phyloP scores from a whole-genome alignment of 2,329 filamentous ascomycete species.

The Pseudocercospora musae region DNA sequence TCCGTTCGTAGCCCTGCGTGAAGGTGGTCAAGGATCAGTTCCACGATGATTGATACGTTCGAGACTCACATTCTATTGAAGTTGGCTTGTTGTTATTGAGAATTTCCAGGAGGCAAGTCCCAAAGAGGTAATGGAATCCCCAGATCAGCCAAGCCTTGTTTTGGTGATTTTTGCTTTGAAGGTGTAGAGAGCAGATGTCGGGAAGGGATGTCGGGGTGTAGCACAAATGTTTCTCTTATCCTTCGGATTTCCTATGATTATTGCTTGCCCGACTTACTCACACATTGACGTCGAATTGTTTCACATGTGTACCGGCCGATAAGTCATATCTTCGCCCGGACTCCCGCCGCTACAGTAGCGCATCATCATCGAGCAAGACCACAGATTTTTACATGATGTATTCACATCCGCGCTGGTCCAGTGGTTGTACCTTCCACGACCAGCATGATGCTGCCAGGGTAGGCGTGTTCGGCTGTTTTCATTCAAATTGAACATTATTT shows the following conservation, averaged over 20 bases:
- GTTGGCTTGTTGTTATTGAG: constrained; percentile 8
- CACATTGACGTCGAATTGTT: constrained; percentile 6
- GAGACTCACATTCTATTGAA: constrained; percentile 21
- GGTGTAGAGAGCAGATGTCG: neutral
- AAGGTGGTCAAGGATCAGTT: constrained; percentile 4
- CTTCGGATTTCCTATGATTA: neutral
- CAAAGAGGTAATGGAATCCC: constrained; percentile 18
- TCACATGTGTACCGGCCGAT: constrained; percentile 10
- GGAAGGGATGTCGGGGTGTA: neutral
- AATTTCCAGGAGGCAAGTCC: constrained; percentile 9
- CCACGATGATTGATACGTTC: neutral
- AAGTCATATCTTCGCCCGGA: neutral
- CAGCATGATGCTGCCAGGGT: neutral
- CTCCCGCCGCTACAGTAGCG: neutral
- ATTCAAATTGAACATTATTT: neutral
- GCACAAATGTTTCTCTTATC: neutral
- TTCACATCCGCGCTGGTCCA: neutral
- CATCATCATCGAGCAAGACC: neutral
- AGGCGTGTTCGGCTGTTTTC: neutral
- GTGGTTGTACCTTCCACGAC: neutral
- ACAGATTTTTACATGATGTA: neutral
- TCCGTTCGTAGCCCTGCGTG: constrained; percentile 18
- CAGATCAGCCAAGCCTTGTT: neutral
- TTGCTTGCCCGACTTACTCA: neutral
- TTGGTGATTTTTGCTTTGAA: neutral